phyloP scores from a whole-genome alignment of 2,329 filamentous ascomycete genomes.

The Diplocarpon mali region DNA sequence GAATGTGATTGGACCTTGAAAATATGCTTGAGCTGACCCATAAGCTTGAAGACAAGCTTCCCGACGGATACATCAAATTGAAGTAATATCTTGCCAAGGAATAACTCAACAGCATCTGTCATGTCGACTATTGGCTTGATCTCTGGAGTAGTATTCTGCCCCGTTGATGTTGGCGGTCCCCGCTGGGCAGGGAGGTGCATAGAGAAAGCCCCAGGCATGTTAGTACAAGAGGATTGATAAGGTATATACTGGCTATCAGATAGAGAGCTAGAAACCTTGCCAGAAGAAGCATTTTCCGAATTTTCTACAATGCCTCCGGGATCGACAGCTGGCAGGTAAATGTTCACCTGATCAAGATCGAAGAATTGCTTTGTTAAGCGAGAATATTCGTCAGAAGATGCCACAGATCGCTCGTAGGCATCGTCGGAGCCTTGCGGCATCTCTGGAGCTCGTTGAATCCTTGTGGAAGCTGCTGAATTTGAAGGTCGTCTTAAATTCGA shows the following conservation, averaged over 20 bases:
- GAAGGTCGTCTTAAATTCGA: conserved; percentile 4
- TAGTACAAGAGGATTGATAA: conserved; percentile 31
- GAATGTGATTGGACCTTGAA: conserved; percentile 12
- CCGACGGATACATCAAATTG: conserved; percentile 28
- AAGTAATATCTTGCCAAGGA: conserved; percentile 19
- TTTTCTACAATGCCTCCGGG: not conserved
- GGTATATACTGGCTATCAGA: conserved; percentile 17
- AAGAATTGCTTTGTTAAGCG: conserved; percentile 28
- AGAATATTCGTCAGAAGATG: conserved; percentile 21
- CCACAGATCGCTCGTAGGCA: conserved; percentile 19
- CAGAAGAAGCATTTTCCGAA: conserved; percentile 4
- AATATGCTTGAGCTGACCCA: conserved; percentile 19
- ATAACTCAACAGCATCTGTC: conserved; percentile 22
- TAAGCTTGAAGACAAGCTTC: conserved; percentile 24
- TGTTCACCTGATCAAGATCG: conserved; percentile 26
- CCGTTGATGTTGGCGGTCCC: conserved; percentile 1
- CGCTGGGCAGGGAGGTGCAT: conserved; percentile 27
- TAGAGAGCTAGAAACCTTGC: conserved; percentile 8
- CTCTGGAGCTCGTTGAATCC: conserved; percentile 6
- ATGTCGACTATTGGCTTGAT: not conserved
- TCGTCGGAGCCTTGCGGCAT: conserved; percentile 18
- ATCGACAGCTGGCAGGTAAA: conserved; percentile 24
- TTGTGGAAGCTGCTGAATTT: conserved; percentile 5
- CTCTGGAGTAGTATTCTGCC: conserved; percentile 5
- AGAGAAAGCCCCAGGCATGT: conserved; percentile 53